Evolutionary conservation across 805 yeast species (phyloP).

Genomic region (Jamesozyma hellenica): DNA sequence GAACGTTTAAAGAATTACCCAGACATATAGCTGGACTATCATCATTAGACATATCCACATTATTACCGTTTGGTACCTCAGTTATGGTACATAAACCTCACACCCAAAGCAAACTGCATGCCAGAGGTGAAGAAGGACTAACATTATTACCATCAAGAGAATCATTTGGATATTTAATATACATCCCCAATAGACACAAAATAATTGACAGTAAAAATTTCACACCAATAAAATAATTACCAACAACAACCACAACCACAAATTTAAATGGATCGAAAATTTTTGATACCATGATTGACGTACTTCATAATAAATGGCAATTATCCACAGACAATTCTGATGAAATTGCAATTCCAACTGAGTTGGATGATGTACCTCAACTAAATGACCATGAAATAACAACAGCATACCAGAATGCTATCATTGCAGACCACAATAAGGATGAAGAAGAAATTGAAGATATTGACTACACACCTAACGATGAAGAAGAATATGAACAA

Average conservation of each 20-base stretch:
- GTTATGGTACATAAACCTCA: conserved; percentile 4
- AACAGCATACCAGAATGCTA: too few species aligned
- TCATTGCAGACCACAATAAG: too few species aligned
- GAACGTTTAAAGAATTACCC: background rate
- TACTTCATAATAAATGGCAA: too few species aligned
- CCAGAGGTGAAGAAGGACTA: conserved; percentile 1
- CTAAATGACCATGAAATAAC: too few species aligned
- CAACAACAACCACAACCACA: background rate
- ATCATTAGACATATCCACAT: conserved; percentile 3
- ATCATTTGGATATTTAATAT: conserved; percentile 5
- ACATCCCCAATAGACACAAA: conserved; percentile 1
- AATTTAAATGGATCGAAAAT: too few species aligned
- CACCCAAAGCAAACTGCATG: background rate
- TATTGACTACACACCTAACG: too few species aligned
- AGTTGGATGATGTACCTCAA: too few species aligned
- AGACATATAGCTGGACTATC: conserved; percentile 3
- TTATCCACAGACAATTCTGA: too few species aligned
- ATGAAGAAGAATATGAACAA: too few species aligned
- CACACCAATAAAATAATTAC: background rate
- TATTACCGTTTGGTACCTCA: conserved; percentile 8
- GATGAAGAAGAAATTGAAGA: too few species aligned
- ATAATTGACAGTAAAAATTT: conserved; percentile 4
- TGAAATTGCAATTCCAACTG: too few species aligned
- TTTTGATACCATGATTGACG: too few species aligned
- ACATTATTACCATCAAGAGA: conserved; percentile 4